A percentile compares a stretch with the other conserved stretches of the same genome.
Evolutionary conservation across 139 green algal species (phyloP).

Genomic region (Micractinium sp.): DNA sequence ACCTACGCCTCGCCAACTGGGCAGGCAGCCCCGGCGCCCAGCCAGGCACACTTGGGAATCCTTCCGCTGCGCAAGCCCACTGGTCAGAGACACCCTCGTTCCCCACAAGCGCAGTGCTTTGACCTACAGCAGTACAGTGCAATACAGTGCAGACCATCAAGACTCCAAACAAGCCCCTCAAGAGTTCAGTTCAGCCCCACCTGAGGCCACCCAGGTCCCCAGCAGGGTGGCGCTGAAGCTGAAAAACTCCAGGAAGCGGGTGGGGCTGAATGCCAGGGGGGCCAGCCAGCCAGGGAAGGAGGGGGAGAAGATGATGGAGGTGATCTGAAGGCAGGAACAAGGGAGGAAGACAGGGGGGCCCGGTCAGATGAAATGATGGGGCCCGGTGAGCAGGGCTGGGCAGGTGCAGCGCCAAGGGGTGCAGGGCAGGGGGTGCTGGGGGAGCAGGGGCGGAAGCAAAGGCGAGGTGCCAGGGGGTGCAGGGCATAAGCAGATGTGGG

Average conservation of each 20-base stretch:
- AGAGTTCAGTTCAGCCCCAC: background rate
- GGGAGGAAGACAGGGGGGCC: background rate
- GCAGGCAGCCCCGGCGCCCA: no score
- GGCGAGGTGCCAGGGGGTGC: background rate
- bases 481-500: background rate
- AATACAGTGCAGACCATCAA: no score
- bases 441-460: background rate
- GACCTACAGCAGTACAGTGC: background rate
- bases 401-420: background rate
- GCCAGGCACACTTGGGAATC: no score
- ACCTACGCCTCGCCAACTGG: no score
- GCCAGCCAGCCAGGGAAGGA: slow-evolving; percentile 73
- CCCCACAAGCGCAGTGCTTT: no score
- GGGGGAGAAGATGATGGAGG: slow-evolving; percentile 60
- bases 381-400: background rate
- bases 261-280: slow-evolving; percentile 66
- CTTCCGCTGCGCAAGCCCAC: no score
- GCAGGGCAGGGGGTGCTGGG: background rate
- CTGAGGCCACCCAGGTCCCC: slow-evolving; percentile 57
- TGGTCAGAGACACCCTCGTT: no score
- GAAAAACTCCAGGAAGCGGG: slow-evolving; percentile 72
- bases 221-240: slow-evolving; percentile 62
- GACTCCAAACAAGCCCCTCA: no score
- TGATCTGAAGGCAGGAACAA: slow-evolving; percentile 50
- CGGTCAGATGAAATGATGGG: background rate